Evolutionary conservation across 306 rosid genomes (phyloP).

Genomic region (Ziziphus jujuba): DNA sequence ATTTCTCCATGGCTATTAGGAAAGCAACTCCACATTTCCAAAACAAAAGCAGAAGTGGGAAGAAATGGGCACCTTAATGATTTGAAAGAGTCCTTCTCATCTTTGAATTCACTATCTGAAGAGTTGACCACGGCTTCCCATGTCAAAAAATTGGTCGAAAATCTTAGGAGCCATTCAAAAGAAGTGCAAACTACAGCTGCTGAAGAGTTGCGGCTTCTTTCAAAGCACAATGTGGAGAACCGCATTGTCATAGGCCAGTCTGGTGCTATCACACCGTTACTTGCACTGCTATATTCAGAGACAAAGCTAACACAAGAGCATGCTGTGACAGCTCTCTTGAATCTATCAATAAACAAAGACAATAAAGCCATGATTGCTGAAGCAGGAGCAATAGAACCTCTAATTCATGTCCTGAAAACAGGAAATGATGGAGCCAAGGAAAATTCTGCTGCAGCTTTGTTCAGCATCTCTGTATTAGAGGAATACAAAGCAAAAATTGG

Average conservation of each 20-base stretch:
- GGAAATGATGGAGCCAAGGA: constrained; percentile 84
- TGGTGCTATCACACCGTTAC: constrained; percentile 64
- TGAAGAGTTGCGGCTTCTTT: constrained; percentile 80
- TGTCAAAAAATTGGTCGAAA: constrained; percentile 66
- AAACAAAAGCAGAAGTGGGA: constrained; percentile 33
- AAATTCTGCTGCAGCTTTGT: constrained; percentile 88
- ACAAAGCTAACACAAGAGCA: constrained; percentile 74
- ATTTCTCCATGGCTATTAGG: constrained; percentile 34
- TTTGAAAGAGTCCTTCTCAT: constrained; percentile 35
- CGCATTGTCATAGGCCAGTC: constrained; percentile 65
- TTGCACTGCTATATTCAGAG: constrained; percentile 67
- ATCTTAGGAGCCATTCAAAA: constrained; percentile 58
- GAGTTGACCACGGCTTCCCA: constrained; percentile 50
- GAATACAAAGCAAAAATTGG: constrained; percentile 85
- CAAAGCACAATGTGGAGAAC: constrained; percentile 77
- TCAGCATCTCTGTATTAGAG: constrained; percentile 82
- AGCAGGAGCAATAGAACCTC: constrained; percentile 80
- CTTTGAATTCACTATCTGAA: constrained; percentile 40
- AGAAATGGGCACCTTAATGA: constrained; percentile 42
- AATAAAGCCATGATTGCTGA: constrained; percentile 80
- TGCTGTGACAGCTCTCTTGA: constrained; percentile 89
- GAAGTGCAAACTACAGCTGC: constrained; percentile 73
- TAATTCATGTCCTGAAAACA: constrained; percentile 73
- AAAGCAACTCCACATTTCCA: constrained; percentile 39
- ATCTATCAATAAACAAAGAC: constrained; percentile 69